Conservation (phyloP, 345 rosid species). For the Murraya koenigii region DNA sequence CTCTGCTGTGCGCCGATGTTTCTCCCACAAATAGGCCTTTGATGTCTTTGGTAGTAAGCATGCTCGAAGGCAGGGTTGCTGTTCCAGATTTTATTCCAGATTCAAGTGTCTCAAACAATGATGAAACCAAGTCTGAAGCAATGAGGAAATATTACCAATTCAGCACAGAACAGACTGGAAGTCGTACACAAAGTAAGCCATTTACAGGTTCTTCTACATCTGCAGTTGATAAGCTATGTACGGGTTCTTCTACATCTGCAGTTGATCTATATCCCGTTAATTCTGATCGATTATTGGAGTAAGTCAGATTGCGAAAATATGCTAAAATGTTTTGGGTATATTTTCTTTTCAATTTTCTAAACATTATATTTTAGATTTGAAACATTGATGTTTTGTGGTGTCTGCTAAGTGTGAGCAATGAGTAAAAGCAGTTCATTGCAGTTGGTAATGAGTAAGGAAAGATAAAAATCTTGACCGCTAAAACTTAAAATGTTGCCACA, state of each 20-base stretch:
- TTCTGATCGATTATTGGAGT: conserved; percentile 1
- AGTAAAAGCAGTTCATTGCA: no score
- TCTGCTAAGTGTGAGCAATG: no score
- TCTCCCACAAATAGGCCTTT: conserved; percentile 43
- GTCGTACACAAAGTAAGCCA: conserved; percentile 14
- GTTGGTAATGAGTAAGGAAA: no score
- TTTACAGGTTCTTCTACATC: conserved; percentile 27
- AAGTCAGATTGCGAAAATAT: not conserved
- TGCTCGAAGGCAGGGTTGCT: conserved; percentile 44
- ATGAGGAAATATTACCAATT: conserved; percentile 23
- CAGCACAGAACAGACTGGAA: not conserved
- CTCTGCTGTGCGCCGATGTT: conserved; percentile 5
- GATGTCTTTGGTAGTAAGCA: conserved; percentile 56
- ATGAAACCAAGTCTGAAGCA: not conserved
- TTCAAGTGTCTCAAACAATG: not conserved
- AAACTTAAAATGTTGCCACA: no score
- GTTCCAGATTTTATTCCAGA: conserved; percentile 7
- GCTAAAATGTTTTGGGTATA: no score
- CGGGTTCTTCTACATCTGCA: no score
- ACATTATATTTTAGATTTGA: no score
- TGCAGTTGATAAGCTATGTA: not conserved
- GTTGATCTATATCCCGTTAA: conserved; percentile 33
- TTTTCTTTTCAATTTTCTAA: no score
- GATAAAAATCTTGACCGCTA: no score
- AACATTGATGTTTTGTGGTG: no score